Evolutionary conservation across 2,329 filamentous ascomycete species (phyloP).

Genomic region (Rugonectria rugulosa): DNA sequence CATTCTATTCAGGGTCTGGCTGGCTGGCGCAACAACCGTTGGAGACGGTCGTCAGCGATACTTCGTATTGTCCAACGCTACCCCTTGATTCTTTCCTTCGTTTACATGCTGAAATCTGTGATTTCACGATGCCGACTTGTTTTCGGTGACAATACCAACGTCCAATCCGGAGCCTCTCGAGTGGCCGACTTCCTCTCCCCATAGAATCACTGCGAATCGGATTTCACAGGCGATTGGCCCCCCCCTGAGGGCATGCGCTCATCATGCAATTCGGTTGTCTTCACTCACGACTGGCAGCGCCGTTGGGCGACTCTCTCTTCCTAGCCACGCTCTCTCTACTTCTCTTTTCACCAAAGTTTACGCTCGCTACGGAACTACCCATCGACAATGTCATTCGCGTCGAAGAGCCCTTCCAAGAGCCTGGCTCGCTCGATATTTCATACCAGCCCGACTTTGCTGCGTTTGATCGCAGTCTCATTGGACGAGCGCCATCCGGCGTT

Average conservation of each 20-base stretch:
- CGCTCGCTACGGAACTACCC: constrained; percentile 64
- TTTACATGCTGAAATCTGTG: neutral
- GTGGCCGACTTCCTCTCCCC: constrained; percentile 18
- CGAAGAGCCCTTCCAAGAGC: constrained; percentile 23
- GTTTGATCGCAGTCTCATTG: constrained; percentile 69
- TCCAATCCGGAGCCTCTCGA: constrained; percentile 8
- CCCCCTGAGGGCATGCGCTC: constrained; percentile 51
- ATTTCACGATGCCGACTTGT: constrained; percentile 28
- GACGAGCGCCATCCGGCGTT: constrained; percentile 62
- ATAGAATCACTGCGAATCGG: constrained; percentile 16
- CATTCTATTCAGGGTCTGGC: constrained; percentile 13
- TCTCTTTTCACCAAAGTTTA: constrained; percentile 65
- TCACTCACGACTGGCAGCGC: constrained; percentile 76
- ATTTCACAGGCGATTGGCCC: constrained; percentile 40
- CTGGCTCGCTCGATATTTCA: constrained; percentile 33
- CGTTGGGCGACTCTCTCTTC: constrained; percentile 66
- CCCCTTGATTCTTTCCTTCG: neutral
- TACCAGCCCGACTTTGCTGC: constrained; percentile 70
- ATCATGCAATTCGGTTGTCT: constrained; percentile 70
- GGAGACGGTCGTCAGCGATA: constrained; percentile 31
- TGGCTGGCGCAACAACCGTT: constrained; percentile 25
- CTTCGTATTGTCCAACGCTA: constrained; percentile 17
- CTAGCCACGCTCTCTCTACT: constrained; percentile 64
- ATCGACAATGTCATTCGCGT: constrained; percentile 20
- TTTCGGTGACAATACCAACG: constrained; percentile 24